Percentiles rank a stretch among this genome's conserved stretches.
phyloP scores from a whole-genome alignment of 176 grass and related monocot species.

The Panicum miliaceum region DNA sequence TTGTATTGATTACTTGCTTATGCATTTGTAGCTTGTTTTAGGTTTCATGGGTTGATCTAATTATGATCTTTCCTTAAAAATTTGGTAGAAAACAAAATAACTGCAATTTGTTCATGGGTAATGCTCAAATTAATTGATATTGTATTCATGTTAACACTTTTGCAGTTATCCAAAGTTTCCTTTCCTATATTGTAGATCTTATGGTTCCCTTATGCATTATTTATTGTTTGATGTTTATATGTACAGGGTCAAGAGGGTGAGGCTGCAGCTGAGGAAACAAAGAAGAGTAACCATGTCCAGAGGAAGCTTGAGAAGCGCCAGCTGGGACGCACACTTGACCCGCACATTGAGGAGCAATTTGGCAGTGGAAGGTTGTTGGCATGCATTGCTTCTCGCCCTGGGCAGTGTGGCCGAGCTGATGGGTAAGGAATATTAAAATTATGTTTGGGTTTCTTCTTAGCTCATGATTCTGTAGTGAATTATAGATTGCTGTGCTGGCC shows the following conservation, averaged over 20 bases:
- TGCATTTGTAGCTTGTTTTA: not conserved
- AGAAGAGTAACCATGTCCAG: slow-evolving; percentile 76
- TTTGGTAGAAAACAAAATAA: not conserved
- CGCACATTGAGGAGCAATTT: slow-evolving; percentile 91
- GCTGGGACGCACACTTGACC: slow-evolving; percentile 61
- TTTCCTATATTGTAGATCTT: not conserved
- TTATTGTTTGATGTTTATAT: not conserved
- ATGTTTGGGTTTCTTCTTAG: not conserved
- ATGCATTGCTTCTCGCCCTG: slow-evolving; percentile 85
- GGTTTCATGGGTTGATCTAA: not conserved
- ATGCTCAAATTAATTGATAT: too few relatives aligned
- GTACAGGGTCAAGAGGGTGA: slow-evolving; percentile 48
- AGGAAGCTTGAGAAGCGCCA: slow-evolving; percentile 85
- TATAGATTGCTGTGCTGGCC: too few relatives aligned
- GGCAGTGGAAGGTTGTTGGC: slow-evolving; percentile 73
- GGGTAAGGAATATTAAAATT: slow-evolving; percentile 44
- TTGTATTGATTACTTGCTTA: not conserved
- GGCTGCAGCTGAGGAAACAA: slow-evolving; percentile 59
- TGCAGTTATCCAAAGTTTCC: not conserved
- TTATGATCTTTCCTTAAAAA: not conserved
- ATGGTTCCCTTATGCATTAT: not conserved
- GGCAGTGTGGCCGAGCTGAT: slow-evolving; percentile 87
- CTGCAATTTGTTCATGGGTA: not conserved
- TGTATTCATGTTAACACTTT: too few relatives aligned
- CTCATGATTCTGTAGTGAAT: too few relatives aligned